These are phyloP conservation scores for Xanthoconium purpureum DNA, from an alignment of 768 basidiomycete species.

Conservation along the genomic window DNA sequence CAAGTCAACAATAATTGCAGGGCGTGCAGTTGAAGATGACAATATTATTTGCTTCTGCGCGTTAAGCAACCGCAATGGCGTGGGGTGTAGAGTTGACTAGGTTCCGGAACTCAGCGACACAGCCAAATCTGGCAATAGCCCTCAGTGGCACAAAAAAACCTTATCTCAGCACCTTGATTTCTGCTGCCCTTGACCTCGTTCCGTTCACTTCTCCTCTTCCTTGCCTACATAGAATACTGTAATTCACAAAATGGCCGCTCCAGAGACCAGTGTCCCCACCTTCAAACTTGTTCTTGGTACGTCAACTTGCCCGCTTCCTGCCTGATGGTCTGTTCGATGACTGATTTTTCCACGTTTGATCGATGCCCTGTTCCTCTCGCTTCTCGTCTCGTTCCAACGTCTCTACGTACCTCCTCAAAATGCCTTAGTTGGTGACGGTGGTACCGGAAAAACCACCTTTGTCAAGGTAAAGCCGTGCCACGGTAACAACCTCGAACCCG, in stretches of 20 bases:
- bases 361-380: constrained; percentile 41
- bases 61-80: no score
- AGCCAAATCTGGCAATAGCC: constrained; percentile 23
- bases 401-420: background rate
- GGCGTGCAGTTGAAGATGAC: no score
- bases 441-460: constrained; percentile 97
- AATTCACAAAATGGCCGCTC: constrained; percentile 41
- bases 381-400: constrained; percentile 9
- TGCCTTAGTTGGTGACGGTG: constrained; percentile 84
- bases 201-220: constrained; percentile 12
- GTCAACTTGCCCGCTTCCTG: constrained; percentile 26
- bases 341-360: constrained; percentile 42
- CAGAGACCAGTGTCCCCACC: constrained; percentile 70
- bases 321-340: constrained; percentile 9
- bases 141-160: constrained; percentile 33
- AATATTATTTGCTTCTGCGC: no score
- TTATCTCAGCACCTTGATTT: constrained; percentile 37
- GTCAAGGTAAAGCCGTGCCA: constrained; percentile 70
- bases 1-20: no score
- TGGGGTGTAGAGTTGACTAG: background rate
- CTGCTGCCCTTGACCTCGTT: constrained; percentile 31
- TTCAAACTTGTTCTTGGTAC: constrained; percentile 99
- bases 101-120: constrained; percentile 11
- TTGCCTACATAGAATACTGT: constrained; percentile 23
- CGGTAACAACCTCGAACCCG: constrained; percentile 26